phyloP scores from a whole-genome alignment of 1,284 basidiomycete genomes.

The Moesziomyces sp. region DNA sequence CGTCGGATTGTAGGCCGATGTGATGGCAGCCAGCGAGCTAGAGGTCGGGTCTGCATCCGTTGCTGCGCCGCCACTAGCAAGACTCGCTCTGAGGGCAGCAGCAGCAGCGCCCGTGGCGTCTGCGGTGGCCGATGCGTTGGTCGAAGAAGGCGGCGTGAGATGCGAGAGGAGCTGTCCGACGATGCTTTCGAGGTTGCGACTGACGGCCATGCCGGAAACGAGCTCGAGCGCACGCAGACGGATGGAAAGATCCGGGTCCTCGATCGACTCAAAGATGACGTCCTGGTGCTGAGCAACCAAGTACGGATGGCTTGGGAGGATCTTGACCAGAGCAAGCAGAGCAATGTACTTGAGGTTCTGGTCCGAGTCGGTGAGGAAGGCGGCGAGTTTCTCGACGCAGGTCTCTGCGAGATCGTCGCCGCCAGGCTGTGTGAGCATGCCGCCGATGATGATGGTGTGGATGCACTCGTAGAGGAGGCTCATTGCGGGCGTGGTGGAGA shows the following conservation, averaged over 20 bases:
- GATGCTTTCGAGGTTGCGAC: slow-evolving; percentile 84
- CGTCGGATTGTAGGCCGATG: slow-evolving; percentile 59
- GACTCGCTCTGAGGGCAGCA: slow-evolving; percentile 65
- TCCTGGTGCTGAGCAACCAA: slow-evolving; percentile 92
- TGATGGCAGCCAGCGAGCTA: slow-evolving; percentile 32
- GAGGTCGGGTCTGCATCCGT: slow-evolving; percentile 48
- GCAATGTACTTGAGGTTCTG: slow-evolving; percentile 97
- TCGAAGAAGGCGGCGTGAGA: slow-evolving; percentile 74
- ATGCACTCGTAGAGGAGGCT: slow-evolving; percentile 98
- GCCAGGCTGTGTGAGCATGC: slow-evolving; percentile 76
- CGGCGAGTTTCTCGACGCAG: slow-evolving; percentile 92
- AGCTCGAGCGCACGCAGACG: slow-evolving; percentile 94
- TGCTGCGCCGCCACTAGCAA: slow-evolving; percentile 70
- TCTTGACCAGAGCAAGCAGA: slow-evolving; percentile 91
- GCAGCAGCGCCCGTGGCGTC: slow-evolving; percentile 68
- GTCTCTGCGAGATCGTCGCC: slow-evolving; percentile 80
- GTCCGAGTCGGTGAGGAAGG: slow-evolving; percentile 90
- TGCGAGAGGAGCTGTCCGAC: slow-evolving; percentile 87
- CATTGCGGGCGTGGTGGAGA: slow-evolving; percentile 94
- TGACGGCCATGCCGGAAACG: slow-evolving; percentile 87
- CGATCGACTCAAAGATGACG: slow-evolving; percentile 86
- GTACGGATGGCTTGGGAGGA: slow-evolving; percentile 90
- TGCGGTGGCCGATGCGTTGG: neutral
- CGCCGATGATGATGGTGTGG: slow-evolving; percentile 95
- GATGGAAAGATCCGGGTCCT: slow-evolving; percentile 94